These are phyloP conservation scores for Platismatia glauca DNA, from an alignment of 495 filamentous ascomycete species.

Conservation along the genomic window DNA sequence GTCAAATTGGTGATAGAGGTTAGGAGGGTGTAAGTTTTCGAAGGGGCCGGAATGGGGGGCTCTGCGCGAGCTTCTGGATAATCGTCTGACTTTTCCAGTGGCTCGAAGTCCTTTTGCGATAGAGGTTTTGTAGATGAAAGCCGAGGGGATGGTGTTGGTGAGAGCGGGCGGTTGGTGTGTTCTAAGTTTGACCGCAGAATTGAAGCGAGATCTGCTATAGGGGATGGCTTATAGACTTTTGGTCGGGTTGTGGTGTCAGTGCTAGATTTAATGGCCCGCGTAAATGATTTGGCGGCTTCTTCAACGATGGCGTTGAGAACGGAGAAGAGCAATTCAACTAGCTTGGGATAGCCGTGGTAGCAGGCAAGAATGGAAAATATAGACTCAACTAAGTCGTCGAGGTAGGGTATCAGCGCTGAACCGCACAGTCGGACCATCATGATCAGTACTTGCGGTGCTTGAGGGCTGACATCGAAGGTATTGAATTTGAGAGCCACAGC, in stretches of 20 bases:
- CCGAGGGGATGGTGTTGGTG: constrained; percentile 5
- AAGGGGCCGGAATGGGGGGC: constrained; percentile 43
- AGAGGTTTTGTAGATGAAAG: constrained; percentile 17
- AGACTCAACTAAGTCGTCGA: constrained; percentile 82
- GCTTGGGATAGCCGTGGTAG: constrained; percentile 83
- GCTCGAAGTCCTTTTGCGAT: neutral
- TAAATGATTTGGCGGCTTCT: constrained; percentile 60
- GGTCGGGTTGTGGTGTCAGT: constrained; percentile 30
- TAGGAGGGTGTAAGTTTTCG: constrained; percentile 51
- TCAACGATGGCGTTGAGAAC: constrained; percentile 74
- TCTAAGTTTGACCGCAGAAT: constrained; percentile 11
- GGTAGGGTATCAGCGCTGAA: constrained; percentile 68
- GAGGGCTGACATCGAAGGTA: constrained; percentile 81
- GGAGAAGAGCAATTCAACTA: constrained; percentile 78
- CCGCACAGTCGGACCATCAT: constrained; percentile 94
- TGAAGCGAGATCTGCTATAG: constrained; percentile 32
- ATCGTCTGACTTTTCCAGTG: neutral
- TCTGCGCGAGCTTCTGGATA: constrained; percentile 12
- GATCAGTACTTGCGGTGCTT: constrained; percentile 78
- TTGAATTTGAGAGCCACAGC: constrained; percentile 83
- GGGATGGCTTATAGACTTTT: constrained; percentile 34
- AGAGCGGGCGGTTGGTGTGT: constrained; percentile 9
- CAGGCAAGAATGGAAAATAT: constrained; percentile 86
- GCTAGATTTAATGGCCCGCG: constrained; percentile 38
- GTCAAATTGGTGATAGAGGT: constrained; percentile 58